Evolutionary conservation across 345 rosid genomes (phyloP), one percentile per base, ranked within the genome.

Genomic region (Arabidopsis suecica): DNA sequence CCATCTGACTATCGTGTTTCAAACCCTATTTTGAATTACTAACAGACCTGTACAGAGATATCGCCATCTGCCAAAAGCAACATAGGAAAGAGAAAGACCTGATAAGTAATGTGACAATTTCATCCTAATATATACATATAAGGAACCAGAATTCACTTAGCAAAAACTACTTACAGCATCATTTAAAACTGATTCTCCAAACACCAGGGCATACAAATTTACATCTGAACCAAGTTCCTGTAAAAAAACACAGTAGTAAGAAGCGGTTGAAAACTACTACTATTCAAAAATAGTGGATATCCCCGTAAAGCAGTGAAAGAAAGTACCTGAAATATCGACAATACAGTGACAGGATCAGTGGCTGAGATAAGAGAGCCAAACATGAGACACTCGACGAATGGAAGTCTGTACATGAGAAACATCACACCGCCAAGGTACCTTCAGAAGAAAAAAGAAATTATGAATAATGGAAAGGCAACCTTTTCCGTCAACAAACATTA

Each of bases 301-400:
- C 68, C 20, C 36, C 22, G 25, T 18, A 49, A 66, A 72, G 9
- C 44, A 72, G 28, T 44, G 54, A 57, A 54, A 40, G 18, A 1
- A 69, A 61, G 7, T 55, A 95, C 99, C 99, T 95, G 99, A 78
- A 95, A 95, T 82, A 92, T 92, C 64, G 99, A 95, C 69, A 95
- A 79, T 60, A 95, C 99, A 5, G 99, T 95, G 72, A 95, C 99
- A 79, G 99, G 99, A 82, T 95, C 99, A 0, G 99, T 95, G 64
- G 99, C 99, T 10, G 99, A 95, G 83, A 95, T 95, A 57, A 95
- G 94, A 69, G 99, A 92, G 69, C 99, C 99, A 80, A 95, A 95
- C 98, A 92, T 95, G 61, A 95, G 85, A 71, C 99, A 95, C 82
- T 95, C 99, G 65, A 90, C 88, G 44, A 92, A 86, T 12, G 99